Conservation (phyloP, 108 stramenopile species). For the Cyclostephanos tholiformis region DNA sequence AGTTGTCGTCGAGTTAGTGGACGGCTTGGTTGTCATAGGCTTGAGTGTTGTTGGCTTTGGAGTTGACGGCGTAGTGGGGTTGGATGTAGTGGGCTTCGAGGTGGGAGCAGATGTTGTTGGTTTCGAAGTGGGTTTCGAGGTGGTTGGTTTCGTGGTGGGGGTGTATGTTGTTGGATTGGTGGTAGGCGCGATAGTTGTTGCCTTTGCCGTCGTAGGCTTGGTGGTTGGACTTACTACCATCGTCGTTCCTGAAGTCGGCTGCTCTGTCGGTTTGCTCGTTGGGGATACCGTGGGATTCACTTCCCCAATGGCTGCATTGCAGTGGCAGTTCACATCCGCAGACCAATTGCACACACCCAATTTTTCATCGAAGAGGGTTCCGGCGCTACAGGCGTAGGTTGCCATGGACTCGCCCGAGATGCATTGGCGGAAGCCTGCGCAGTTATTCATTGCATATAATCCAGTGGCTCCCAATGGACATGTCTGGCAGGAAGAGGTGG, state of each 20-base stretch:
- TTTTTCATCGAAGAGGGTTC: background rate
- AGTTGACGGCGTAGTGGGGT: background rate
- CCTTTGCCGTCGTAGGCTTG: background rate
- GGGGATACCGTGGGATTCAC: background rate
- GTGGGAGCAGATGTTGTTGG: too few species aligned
- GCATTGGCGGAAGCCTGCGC: background rate
- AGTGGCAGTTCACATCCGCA: background rate
- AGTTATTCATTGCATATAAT: background rate
- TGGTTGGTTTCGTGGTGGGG: background rate
- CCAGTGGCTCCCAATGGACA: background rate
- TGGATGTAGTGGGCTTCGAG: background rate
- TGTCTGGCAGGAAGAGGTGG: background rate
- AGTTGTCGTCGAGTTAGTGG: background rate
- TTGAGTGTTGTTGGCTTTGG: background rate
- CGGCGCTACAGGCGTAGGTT: background rate
- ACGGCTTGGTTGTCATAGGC: background rate
- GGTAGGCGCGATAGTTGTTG: background rate
- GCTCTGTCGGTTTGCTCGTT: background rate
- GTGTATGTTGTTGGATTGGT: background rate
- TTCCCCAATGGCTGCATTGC: background rate
- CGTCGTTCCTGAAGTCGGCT: too few species aligned
- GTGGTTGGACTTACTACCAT: background rate
- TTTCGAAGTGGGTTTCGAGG: too few species aligned
- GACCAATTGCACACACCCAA: slow-evolving; percentile 2
- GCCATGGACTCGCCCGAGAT: background rate